A percentile compares a stretch with the other conserved stretches of the same genome.
phyloP scores from a whole-genome alignment of 1,139 yeast species.

The Meyerozyma carpophila region DNA sequence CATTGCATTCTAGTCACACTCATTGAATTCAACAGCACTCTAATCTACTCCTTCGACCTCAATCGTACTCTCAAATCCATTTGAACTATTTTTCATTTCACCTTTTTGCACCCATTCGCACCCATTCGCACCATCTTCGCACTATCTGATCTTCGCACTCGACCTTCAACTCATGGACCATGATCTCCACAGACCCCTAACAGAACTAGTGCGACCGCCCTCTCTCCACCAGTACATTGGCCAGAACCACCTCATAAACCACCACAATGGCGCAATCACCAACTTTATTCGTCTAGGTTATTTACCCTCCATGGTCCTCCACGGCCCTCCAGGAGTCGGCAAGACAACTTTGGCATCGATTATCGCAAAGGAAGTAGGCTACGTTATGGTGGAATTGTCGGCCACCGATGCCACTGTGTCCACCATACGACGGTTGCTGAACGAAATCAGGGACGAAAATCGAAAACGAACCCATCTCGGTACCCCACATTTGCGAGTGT shows the following conservation, averaged over 20 bases:
- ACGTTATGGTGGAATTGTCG: conserved; percentile 34
- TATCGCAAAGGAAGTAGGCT: conserved; percentile 27
- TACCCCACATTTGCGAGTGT: conserved; percentile 19
- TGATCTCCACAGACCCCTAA: conserved; percentile 12
- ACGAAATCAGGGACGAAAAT: conserved; percentile 20
- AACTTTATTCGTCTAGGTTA: conserved; percentile 32
- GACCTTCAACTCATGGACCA: neutral
- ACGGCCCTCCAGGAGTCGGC: conserved; percentile 46
- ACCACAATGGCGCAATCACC: conserved; percentile 23
- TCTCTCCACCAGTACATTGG: conserved; percentile 28
- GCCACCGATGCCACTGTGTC: conserved; percentile 34
- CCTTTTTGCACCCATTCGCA: no score
- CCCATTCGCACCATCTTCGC: neutral
- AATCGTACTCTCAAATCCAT: no score
- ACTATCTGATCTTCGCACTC: neutral
- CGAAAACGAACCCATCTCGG: conserved; percentile 10
- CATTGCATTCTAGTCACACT: no score
- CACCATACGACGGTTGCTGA: conserved; percentile 24
- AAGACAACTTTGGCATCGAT: conserved; percentile 41
- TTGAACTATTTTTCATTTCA: no score
- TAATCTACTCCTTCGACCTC: no score
- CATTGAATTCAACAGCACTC: no score
- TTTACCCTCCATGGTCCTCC: conserved; percentile 39
- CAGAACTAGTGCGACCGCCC: conserved; percentile 25
- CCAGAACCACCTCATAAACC: conserved; percentile 29